phyloP scores from a whole-genome alignment of 2,329 filamentous ascomycete genomes.

The Monilinia fructicola region DNA sequence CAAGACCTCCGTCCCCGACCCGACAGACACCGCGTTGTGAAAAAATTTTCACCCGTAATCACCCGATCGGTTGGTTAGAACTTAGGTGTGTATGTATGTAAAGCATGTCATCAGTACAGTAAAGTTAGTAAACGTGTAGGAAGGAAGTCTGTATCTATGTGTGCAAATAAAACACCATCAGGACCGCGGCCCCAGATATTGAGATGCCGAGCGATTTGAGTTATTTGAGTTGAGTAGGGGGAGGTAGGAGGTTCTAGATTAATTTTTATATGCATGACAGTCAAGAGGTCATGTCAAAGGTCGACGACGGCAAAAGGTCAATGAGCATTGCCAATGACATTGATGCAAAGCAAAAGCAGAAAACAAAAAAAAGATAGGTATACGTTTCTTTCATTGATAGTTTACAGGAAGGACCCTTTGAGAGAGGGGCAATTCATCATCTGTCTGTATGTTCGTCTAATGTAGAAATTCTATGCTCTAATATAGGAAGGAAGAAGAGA shows the following conservation, averaged over 20 bases:
- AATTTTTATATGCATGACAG: background rate
- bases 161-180: background rate
- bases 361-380: background rate
- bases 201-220: background rate
- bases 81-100: no score
- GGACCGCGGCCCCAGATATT: constrained; percentile 9
- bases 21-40: background rate
- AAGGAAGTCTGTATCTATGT: no score
- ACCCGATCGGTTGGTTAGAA: background rate
- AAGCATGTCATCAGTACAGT: no score
- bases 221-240: background rate
- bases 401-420: constrained; percentile 16
- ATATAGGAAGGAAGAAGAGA: constrained; percentile 5
- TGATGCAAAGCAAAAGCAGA: no score
- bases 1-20: no score
- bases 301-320: background rate
- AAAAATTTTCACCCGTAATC: constrained; percentile 16
- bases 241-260: background rate
- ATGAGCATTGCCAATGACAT: no score
- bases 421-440: constrained; percentile 11
- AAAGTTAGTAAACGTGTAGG: no score
- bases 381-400: constrained; percentile 17
- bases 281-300: no score
- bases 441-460: constrained; percentile 20
- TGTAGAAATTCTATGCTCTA: constrained; percentile 22